Evolutionary conservation across 2,329 filamentous ascomycete genomes (phyloP).

Genomic region (Fusarium oxysporum): DNA sequence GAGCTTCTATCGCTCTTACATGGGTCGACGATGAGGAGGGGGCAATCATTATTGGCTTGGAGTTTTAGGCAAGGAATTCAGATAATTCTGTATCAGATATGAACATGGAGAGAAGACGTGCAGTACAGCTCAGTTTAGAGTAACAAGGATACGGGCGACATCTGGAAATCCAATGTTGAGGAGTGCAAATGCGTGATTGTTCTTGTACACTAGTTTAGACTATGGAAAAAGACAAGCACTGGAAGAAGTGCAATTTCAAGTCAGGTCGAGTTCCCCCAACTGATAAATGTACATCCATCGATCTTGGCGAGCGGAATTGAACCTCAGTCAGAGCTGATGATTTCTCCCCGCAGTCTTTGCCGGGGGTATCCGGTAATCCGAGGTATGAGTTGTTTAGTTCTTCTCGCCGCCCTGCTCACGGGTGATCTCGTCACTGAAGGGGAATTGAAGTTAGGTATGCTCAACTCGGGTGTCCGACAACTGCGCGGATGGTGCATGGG

Average conservation of each 20-base stretch:
- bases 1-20: conserved; percentile 91
- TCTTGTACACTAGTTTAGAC: conserved; percentile 56
- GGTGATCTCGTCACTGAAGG: conserved; percentile 78
- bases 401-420: conserved; percentile 76
- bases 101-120: conserved; percentile 13
- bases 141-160: conserved; percentile 13
- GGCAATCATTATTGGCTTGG: conserved; percentile 37
- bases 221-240: conserved; percentile 42
- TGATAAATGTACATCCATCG: conserved; percentile 19
- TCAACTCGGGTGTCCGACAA: background rate
- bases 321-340: conserved; percentile 28
- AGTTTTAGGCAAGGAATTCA: conserved; percentile 42
- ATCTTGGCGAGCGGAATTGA: conserved; percentile 24
- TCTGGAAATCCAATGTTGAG: conserved; percentile 24
- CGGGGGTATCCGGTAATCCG: conserved; percentile 34
- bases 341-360: conserved; percentile 33
- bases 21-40: conserved; percentile 72
- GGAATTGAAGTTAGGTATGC: conserved; percentile 15
- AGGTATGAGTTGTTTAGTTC: conserved; percentile 58
- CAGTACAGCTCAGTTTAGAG: conserved; percentile 7
- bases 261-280: conserved; percentile 16
- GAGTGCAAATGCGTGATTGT: conserved; percentile 45
- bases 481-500: conserved; percentile 7
- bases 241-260: conserved; percentile 29
- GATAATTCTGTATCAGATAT: conserved; percentile 29